phyloP scores from a whole-genome alignment of 352 stramenopile genomes.

The Phytophthora pseudosyringae region DNA sequence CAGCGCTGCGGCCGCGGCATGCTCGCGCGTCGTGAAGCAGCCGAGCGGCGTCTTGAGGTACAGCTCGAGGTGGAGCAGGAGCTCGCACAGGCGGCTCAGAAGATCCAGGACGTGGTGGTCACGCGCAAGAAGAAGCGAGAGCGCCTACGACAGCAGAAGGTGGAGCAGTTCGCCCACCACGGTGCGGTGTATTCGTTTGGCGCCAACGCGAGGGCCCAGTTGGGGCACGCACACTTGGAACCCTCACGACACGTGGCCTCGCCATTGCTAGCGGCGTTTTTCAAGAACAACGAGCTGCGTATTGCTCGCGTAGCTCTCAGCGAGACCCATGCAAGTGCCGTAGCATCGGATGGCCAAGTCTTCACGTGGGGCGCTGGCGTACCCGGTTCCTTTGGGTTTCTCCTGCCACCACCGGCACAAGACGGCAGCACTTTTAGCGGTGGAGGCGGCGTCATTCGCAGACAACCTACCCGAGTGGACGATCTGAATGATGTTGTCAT shows the following conservation, averaged over 20 bases:
- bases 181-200: slow-evolving; percentile 79
- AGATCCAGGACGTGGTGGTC: slow-evolving; percentile 71
- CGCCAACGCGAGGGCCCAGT: slow-evolving; percentile 56
- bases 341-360: slow-evolving; percentile 68
- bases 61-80: slow-evolving; percentile 67
- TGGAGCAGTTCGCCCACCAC: slow-evolving; percentile 74
- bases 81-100: slow-evolving; percentile 58
- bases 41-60: slow-evolving; percentile 57
- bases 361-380: slow-evolving; percentile 78
- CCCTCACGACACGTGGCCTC: slow-evolving; percentile 41
- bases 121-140: slow-evolving; percentile 70
- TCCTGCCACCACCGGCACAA: slow-evolving; percentile 37
- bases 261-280: slow-evolving; percentile 59
- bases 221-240: slow-evolving; percentile 59
- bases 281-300: slow-evolving; percentile 77
- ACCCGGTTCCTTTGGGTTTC: slow-evolving; percentile 68
- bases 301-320: slow-evolving; percentile 56
- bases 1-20: slow-evolving; percentile 68
- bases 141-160: slow-evolving; percentile 68
- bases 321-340: slow-evolving; percentile 60
- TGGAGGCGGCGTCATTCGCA: slow-evolving; percentile 28
- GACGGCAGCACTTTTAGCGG: slow-evolving; percentile 11
- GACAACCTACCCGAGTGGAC: slow-evolving; percentile 63
- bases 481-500: slow-evolving; percentile 69
- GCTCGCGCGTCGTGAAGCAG: slow-evolving; percentile 49